Evolutionary conservation across 495 filamentous ascomycete genomes (phyloP).

Genomic region (Astrothelium macrocarpum): DNA sequence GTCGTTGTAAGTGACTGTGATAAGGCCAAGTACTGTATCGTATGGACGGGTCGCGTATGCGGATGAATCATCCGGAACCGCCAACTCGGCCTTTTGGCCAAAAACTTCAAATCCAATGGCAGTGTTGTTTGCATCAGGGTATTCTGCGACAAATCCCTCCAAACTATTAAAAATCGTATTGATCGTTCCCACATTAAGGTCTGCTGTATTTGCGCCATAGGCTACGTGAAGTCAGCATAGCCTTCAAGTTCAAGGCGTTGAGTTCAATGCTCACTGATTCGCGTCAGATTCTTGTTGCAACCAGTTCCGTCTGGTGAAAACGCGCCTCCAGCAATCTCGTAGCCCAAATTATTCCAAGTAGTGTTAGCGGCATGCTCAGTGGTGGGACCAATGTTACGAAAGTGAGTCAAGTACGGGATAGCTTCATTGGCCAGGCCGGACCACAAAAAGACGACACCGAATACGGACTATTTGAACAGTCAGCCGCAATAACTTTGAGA

Average conservation of each 20-base stretch:
- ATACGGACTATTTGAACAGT: background rate
- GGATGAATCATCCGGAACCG: background rate
- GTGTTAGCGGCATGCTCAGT: background rate
- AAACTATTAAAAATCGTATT: background rate
- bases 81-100: background rate
- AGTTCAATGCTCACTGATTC: background rate
- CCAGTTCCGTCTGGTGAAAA: background rate
- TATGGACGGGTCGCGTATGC: background rate
- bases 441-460: background rate
- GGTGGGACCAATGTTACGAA: background rate
- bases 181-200: background rate
- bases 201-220: background rate
- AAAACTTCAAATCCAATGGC: background rate
- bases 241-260: background rate
- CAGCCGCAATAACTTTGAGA: background rate
- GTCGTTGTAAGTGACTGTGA: background rate
- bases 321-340: background rate
- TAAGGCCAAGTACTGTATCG: background rate
- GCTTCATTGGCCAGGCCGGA: background rate
- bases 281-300: background rate
- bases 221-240: background rate
- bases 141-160: background rate
- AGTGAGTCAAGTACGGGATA: background rate
- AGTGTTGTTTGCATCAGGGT: background rate
- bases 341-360: background rate